A percentile compares a stretch with the other conserved stretches of the same genome.
Evolutionary conservation across 1,139 yeast genomes (phyloP).

Genomic region (Candida sp.): DNA sequence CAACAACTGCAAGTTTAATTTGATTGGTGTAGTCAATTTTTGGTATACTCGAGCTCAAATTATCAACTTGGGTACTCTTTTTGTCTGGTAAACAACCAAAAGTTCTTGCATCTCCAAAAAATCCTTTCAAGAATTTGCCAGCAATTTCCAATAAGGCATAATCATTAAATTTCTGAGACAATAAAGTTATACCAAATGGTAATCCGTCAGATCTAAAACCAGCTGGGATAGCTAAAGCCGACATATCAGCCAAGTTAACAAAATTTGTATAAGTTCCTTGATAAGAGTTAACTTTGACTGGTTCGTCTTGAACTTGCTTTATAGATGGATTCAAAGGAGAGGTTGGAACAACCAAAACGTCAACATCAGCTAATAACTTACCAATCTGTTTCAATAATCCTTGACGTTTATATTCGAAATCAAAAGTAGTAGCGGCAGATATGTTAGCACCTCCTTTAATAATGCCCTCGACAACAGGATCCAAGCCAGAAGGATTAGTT

Average conservation of each 20-base stretch:
- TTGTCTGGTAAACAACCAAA: conserved; percentile 42
- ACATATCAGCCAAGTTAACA: conserved; percentile 89
- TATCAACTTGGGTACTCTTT: conserved; percentile 30
- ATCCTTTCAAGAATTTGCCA: conserved; percentile 50
- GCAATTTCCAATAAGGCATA: conserved; percentile 87
- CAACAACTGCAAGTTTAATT: conserved; percentile 82
- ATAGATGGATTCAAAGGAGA: conserved; percentile 90
- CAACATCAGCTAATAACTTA: conserved; percentile 53
- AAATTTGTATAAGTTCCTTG: conserved; percentile 98
- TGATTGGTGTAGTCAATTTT: conserved; percentile 31
- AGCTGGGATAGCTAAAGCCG: conserved; percentile 88
- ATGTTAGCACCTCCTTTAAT: conserved; percentile 74
- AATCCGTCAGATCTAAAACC: conserved; percentile 83
- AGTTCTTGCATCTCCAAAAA: conserved; percentile 16
- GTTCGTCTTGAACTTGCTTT: conserved; percentile 68
- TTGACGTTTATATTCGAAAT: conserved; percentile 80
- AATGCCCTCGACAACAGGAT: conserved; percentile 79
- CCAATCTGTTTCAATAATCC: conserved; percentile 65
- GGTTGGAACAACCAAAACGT: conserved; percentile 85
- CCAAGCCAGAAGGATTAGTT: conserved; percentile 77
- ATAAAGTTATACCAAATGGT: conserved; percentile 86
- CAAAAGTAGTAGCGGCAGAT: conserved; percentile 81
- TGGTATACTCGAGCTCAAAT: conserved; percentile 6
- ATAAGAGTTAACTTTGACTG: conserved; percentile 75
- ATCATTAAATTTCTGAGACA: conserved; percentile 81